A percentile compares a stretch with the other conserved stretches of the same genome.
Evolutionary conservation across 2,329 filamentous ascomycete genomes (phyloP).

Genomic region (Scolecobasidium constrictum): DNA sequence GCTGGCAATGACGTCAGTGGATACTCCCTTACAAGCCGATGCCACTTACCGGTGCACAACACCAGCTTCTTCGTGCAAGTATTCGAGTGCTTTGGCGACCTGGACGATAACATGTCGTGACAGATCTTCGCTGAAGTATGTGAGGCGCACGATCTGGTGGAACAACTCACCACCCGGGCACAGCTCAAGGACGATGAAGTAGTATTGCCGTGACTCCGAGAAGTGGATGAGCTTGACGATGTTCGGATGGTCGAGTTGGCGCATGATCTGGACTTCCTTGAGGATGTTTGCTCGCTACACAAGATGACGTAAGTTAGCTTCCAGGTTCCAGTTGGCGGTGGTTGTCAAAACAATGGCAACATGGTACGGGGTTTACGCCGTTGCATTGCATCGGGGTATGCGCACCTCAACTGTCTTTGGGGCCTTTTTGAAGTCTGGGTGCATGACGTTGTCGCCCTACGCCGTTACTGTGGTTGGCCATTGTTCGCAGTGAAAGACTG

Average conservation of each 20-base stretch:
- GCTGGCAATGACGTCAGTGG: constrained; percentile 41
- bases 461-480: constrained; percentile 38
- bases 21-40: no score
- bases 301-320: constrained; percentile 29
- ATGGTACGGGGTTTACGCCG: constrained; percentile 11
- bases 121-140: constrained; percentile 94
- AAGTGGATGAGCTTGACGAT: constrained; percentile 92
- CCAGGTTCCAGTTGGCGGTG: constrained; percentile 12
- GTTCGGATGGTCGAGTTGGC: constrained; percentile 89
- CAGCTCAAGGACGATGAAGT: constrained; percentile 93
- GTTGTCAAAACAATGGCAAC: constrained; percentile 8
- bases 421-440: constrained; percentile 82
- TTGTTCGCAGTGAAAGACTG: constrained; percentile 19
- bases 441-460: constrained; percentile 85
- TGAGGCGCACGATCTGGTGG: constrained; percentile 95
- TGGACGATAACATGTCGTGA: constrained; percentile 90
- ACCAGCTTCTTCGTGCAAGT: constrained; percentile 86
- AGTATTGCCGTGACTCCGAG: constrained; percentile 86
- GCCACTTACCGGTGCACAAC: constrained; percentile 90
- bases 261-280: constrained; percentile 99
- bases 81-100: constrained; percentile 88
- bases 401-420: constrained; percentile 97
- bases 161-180: constrained; percentile 94
- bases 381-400: constrained; percentile 26
- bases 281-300: constrained; percentile 89